Conservation (phyloP, 2,329 filamentous ascomycete genomes). For the Lithohypha guttulata region DNA sequence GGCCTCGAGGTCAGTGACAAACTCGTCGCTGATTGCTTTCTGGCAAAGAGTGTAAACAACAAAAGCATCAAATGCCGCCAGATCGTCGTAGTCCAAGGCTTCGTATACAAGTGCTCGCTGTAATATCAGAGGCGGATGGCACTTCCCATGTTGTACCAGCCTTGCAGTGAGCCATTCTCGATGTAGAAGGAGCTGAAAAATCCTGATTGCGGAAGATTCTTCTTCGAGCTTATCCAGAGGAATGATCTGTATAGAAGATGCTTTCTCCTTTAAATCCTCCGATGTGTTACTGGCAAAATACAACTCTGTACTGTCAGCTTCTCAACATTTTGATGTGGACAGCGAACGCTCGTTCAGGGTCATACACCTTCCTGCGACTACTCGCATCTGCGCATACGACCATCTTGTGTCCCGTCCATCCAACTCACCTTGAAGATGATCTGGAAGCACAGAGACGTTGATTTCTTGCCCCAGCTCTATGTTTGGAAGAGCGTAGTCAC, state of each 20-base stretch:
- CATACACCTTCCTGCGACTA: background rate
- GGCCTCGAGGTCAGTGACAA: constrained; percentile 66
- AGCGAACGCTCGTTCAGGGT: background rate
- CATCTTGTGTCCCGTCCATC: too few relatives aligned
- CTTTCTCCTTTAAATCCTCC: too few relatives aligned
- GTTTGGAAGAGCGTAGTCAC: too few relatives aligned
- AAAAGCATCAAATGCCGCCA: constrained; percentile 83
- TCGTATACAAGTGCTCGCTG: constrained; percentile 59
- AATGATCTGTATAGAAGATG: background rate
- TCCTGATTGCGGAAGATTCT: background rate
- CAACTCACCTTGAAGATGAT: constrained; percentile 3
- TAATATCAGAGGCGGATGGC: constrained; percentile 22
- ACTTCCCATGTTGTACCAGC: constrained; percentile 1
- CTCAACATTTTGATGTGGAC: too few relatives aligned
- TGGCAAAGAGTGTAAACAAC: constrained; percentile 78
- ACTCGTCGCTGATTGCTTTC: constrained; percentile 64
- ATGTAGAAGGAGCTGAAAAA: constrained; percentile 1
- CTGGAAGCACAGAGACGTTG: background rate
- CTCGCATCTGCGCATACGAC: background rate
- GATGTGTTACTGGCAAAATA: too few relatives aligned
- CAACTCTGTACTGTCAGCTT: too few relatives aligned
- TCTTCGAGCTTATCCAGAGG: background rate
- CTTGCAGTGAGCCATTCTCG: constrained; percentile 3
- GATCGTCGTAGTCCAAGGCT: constrained; percentile 72
- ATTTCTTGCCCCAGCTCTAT: too few relatives aligned